Base-by-base conservation (phyloP, 208 protist genomes). In the Leishmania major region DNA sequence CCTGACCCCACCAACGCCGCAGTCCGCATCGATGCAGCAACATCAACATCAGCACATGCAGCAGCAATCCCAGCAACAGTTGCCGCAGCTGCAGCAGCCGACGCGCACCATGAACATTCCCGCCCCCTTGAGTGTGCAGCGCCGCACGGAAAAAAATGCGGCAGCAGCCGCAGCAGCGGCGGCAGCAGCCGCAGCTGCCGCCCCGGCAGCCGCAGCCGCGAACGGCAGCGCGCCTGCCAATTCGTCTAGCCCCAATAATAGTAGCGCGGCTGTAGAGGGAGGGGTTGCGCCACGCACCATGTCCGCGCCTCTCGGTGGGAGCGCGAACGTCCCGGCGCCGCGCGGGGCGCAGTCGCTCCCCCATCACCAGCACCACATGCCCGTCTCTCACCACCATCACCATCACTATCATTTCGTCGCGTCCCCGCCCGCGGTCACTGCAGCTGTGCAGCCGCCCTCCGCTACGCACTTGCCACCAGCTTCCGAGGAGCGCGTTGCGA, bases 321-420 rank as follows among this genome's bases (percentile, higher is more conserved):
- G 31, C 40, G 47, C 78, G 51, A 37, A 53, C 8, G 64, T 85
- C 11, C 64, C 83, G 35, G 83, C 77, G 13, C 72, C 60, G n/a
- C 83, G 83, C 66, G 73, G 73, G 28, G 49, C 66, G 45, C 83
- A 82, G 66, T 57, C 78, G 19, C 66, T 64, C 13, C 66, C 69
- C 17, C 84, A 84, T 53, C 85, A 84, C 69, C 64, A 87, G 53
- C 86, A 87, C 40, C 82, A 87, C 79, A 66, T 86, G 64, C 77
- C 71, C 67, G 53, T 83, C 62, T 31, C 62, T 1, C 80, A 88
- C 43, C 85, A 85, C 57, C 84, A 87, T 35, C 84, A 87, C 62
- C 82, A 87, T 59, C 86, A 85, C 76, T 73, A 79, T 19, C 31
- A 78, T 35, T 71, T 77, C 43, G 43, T 72, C 49, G 49, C 45